Percentiles rank a stretch among this genome's conserved stretches.
Conservation (phyloP, 805 yeast genomes). For the Teunomyces kruisii region DNA sequence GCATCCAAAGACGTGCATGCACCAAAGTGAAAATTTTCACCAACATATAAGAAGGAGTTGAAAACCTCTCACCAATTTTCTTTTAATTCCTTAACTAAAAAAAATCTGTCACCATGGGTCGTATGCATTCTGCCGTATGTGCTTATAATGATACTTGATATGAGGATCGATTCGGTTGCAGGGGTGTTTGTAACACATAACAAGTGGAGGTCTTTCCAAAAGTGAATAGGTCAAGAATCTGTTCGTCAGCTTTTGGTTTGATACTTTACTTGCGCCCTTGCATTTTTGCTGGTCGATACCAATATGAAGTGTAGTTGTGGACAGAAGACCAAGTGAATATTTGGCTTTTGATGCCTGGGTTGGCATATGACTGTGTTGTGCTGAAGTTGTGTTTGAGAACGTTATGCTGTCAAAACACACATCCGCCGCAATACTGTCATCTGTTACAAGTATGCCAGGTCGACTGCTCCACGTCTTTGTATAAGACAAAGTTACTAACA, state of each 20-base stretch:
- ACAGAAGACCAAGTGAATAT: background rate
- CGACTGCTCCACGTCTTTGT: background rate
- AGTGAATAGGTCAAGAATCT: slow-evolving; percentile 11
- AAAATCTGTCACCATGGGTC: slow-evolving; percentile 87
- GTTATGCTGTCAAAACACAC: background rate
- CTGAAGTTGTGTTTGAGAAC: background rate
- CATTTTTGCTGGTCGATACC: slow-evolving; percentile 48
- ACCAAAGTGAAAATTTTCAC: slow-evolving; percentile 19
- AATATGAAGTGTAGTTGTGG: slow-evolving; percentile 17
- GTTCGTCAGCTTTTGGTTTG: slow-evolving; percentile 23
- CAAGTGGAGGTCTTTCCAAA: slow-evolving; percentile 16
- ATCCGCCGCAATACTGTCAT: background rate
- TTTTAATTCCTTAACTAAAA: slow-evolving; percentile 16
- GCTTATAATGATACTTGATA: slow-evolving; percentile 25
- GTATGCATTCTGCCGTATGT: slow-evolving; percentile 98
- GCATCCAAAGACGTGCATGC: slow-evolving; percentile 7
- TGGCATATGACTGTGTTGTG: background rate
- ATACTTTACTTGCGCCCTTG: slow-evolving; percentile 12
- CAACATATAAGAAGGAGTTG: slow-evolving; percentile 6
- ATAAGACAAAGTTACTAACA: slow-evolving; percentile 39
- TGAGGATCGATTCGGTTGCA: slow-evolving; percentile 24
- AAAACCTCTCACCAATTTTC: slow-evolving; percentile 10
- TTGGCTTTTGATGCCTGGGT: background rate
- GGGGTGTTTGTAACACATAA: slow-evolving; percentile 5
- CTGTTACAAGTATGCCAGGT: background rate